A percentile compares a stretch with the other conserved stretches of the same genome.
Conservation (phyloP, 129 eudicot genomes). For the Tanacetum coccineum region DNA sequence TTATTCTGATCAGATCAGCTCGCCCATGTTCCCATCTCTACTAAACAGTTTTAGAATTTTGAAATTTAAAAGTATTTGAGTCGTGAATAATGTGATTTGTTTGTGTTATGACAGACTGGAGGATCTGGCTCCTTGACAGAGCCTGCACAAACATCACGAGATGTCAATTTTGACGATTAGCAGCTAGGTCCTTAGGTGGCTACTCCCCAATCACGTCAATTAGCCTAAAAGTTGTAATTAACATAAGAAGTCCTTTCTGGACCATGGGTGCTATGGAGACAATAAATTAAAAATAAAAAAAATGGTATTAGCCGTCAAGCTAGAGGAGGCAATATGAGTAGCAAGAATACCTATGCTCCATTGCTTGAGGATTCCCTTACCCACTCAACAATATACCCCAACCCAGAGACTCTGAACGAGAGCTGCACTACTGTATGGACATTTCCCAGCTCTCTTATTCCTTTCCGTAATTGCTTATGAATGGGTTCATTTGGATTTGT, state of each 20-base stretch:
- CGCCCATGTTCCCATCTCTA: too few relatives aligned
- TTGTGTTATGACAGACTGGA: slow-evolving; percentile 39
- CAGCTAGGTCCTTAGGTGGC: slow-evolving; percentile 88
- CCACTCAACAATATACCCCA: too few relatives aligned
- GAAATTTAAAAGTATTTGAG: slow-evolving; percentile 6
- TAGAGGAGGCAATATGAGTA: slow-evolving; percentile 53
- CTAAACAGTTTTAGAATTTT: background rate
- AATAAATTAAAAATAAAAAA: too few relatives aligned
- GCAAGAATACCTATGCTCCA: slow-evolving; percentile 59
- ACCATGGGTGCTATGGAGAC: slow-evolving; percentile 95
- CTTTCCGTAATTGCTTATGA: too few relatives aligned
- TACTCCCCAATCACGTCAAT: slow-evolving; percentile 66
- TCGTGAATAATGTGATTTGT: slow-evolving; percentile 16
- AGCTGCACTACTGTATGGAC: slow-evolving; percentile 74
- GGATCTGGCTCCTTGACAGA: slow-evolving; percentile 59
- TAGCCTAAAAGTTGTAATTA: slow-evolving; percentile 86
- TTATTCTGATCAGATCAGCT: too few relatives aligned
- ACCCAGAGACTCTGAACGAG: slow-evolving; percentile 89
- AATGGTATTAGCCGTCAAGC: slow-evolving; percentile 50
- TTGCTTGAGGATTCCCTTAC: slow-evolving; percentile 96
- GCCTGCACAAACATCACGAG: too few relatives aligned
- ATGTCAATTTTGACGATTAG: slow-evolving; percentile 68
- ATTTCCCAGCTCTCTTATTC: background rate
- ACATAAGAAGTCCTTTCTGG: slow-evolving; percentile 89
- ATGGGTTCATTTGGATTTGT: too few relatives aligned